A percentile compares a stretch with the other conserved stretches of the same genome.
Conservation (phyloP, 139 green algal species). For the Chlamydomonas schloesseri region DNA sequence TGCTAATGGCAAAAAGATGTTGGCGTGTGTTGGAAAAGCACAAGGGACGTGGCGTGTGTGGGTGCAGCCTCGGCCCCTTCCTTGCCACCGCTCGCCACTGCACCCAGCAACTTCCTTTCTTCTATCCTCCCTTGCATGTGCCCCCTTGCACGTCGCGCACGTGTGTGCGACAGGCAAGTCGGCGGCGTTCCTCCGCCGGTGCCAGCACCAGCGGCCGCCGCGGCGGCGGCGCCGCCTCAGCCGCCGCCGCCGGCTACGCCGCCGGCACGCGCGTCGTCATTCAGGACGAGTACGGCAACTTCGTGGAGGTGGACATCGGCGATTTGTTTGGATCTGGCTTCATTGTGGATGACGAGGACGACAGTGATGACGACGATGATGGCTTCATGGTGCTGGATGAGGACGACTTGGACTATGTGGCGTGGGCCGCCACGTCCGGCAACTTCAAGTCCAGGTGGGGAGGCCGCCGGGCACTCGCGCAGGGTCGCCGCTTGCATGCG, state of each 20-base stretch:
- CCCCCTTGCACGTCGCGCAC: background rate
- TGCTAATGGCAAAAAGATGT: no score
- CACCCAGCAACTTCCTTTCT: background rate
- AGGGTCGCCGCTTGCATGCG: background rate
- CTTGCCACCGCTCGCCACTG: no score
- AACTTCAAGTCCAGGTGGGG: constrained; percentile 16
- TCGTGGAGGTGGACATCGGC: background rate
- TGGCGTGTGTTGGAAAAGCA: no score
- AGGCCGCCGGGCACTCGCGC: background rate
- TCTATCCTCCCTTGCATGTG: no score
- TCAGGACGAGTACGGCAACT: background rate
- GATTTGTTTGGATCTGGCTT: background rate
- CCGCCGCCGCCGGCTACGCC: no score
- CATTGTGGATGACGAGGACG: background rate
- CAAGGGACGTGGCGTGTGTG: no score
- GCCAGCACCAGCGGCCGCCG: no score
- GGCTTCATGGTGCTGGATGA: background rate
- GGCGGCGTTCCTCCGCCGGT: no score
- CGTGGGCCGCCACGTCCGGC: background rate
- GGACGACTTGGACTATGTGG: constrained; percentile 4
- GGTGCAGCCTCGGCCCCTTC: no score
- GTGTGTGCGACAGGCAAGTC: no score
- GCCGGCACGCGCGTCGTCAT: background rate
- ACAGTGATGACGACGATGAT: constrained; percentile 11
- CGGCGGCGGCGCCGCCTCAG: no score